Base-by-base conservation (phyloP, 2,329 filamentous ascomycete genomes). In the Aspergillus arachidicola region DNA sequence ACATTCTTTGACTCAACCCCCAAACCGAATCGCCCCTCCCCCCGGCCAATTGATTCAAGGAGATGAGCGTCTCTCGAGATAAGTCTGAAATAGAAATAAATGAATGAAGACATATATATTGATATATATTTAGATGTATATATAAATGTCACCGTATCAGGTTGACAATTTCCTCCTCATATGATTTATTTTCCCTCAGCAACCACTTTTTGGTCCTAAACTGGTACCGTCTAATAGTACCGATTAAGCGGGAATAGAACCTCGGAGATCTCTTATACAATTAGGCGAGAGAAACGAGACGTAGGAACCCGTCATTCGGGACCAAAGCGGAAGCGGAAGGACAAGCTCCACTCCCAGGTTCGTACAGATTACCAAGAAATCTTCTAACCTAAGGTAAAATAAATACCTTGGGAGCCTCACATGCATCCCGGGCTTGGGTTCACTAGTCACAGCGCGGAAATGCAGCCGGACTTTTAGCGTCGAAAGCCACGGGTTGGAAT, bases 391-490 rank as follows among this genome's bases (percentile, higher is more conserved):
- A 28, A 28, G 26, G 12, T 14, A 28, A 26, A 26, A 21, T 43
- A 50, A 51, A 30, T 16, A 34, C 51, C 6, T 53, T 53, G 48
- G 57, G 58, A 59, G 58, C 46, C 58, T 59, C 58, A 59, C 58
- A 59, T 59, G 48, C 48, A 59, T 38, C 48, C 48, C 46, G 26
- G 28, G 48, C 28, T 32, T 51, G 26, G 51, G 34, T 55, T 32
- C 32, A 59, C 58, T 59, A 59, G 46, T 28, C 23, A 36, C 28
- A 50, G 48, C 58, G 58, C 58, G 58, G 58, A 59, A 59, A 38
- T 59, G 58, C 58, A 59, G 58, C 58, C 58, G 58, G 58, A 36
- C 43, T 41, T 36, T 59, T 59, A 59, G 58, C 26, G 58, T 54
- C 48, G 23, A 59, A 41, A 54, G 58, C 58, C 58, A 59, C 58